These are phyloP conservation scores for Fusarium armeniacum DNA, from an alignment of 2,329 filamentous ascomycete genomes.

Conservation along the genomic window DNA sequence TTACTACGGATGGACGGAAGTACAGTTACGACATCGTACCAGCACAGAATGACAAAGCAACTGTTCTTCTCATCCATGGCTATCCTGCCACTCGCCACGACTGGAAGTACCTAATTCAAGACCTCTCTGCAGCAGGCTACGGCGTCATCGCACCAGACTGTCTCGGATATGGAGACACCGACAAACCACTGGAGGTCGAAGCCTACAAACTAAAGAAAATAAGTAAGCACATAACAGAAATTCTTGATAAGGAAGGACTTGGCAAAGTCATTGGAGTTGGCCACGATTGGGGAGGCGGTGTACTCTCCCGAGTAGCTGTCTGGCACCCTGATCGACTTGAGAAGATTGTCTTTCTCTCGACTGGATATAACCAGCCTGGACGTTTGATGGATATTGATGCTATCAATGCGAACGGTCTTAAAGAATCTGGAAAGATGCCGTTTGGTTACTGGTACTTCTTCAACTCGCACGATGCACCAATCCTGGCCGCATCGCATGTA, in stretches of 20 bases:
- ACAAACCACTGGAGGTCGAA: slow-evolving; percentile 27
- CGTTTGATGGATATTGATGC: slow-evolving; percentile 32
- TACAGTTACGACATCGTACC: slow-evolving; percentile 33
- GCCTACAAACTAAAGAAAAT: slow-evolving; percentile 33
- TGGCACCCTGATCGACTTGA: slow-evolving; percentile 29
- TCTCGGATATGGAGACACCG: slow-evolving; percentile 43
- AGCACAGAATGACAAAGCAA: slow-evolving; percentile 6
- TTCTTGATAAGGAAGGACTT: slow-evolving; percentile 29
- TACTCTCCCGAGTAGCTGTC: slow-evolving; percentile 26
- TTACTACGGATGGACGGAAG: slow-evolving; percentile 1
- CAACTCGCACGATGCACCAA: slow-evolving; percentile 33
- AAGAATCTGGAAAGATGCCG: slow-evolving; percentile 31
- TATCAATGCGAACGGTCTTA: slow-evolving; percentile 22
- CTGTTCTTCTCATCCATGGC: slow-evolving; percentile 41
- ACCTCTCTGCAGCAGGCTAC: slow-evolving; percentile 32
- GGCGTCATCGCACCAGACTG: slow-evolving; percentile 40
- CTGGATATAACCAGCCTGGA: slow-evolving; percentile 24
- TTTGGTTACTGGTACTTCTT: slow-evolving; percentile 45
- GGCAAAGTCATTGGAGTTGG: slow-evolving; percentile 31
- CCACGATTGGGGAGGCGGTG: slow-evolving; percentile 40
- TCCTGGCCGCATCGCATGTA: slow-evolving; percentile 4
- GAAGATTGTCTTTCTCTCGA: slow-evolving; percentile 25
- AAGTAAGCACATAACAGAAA: slow-evolving; percentile 26
- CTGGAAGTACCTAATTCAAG: slow-evolving; percentile 34
- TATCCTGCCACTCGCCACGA: slow-evolving; percentile 39